A percentile compares a stretch with the other conserved stretches of the same genome.
Evolutionary conservation across 768 basidiomycete species (phyloP).

Genomic region (Pholiota conissans): DNA sequence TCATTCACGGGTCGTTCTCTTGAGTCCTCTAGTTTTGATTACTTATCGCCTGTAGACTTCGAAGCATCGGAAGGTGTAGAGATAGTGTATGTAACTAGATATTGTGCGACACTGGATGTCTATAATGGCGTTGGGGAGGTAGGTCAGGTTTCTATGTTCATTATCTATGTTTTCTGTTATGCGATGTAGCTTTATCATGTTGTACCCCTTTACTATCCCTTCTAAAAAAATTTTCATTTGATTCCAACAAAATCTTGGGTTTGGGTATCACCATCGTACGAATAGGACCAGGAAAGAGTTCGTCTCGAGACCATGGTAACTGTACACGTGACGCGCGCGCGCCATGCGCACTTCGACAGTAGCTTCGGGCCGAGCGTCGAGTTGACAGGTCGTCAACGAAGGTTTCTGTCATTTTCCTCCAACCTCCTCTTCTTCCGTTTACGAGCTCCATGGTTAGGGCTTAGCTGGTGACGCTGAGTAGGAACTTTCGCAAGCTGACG

Average conservation of each 20-base stretch:
- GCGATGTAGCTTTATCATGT: neutral
- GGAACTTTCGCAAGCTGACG: no score
- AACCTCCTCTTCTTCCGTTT: neutral
- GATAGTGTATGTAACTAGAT: neutral
- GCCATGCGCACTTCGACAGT: no score
- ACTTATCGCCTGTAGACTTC: neutral
- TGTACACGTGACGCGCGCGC: no score
- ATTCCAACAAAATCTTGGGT: no score
- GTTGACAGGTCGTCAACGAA: no score
- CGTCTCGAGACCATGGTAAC: no score
- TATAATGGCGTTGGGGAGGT: neutral
- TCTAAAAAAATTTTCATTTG: no score
- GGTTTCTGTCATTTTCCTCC: neutral
- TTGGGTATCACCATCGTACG: no score
- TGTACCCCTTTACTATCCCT: neutral
- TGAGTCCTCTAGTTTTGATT: no score
- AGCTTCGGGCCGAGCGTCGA: no score
- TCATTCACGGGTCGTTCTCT: constrained; percentile 69
- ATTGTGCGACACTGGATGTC: neutral
- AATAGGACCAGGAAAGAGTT: no score
- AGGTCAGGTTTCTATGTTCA: neutral
- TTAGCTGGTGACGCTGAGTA: no score
- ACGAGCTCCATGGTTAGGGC: neutral
- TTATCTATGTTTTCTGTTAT: neutral
- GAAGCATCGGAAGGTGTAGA: neutral